Evolutionary conservation across 1,284 basidiomycete species (phyloP), one percentile per base, ranked within the genome.

Genomic region (Ceratobasidium sp.): DNA sequence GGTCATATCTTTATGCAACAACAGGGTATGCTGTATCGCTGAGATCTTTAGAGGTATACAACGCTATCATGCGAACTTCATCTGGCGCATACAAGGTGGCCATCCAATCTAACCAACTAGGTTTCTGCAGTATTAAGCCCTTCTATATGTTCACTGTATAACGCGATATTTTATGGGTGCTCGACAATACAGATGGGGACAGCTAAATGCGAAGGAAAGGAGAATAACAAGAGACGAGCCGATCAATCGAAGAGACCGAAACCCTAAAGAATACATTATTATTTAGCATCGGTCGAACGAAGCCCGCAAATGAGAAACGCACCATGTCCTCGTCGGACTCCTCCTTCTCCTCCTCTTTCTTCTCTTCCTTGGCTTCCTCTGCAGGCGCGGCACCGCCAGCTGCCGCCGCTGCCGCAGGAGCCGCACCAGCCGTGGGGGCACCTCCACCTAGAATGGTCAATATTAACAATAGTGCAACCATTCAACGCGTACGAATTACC

Each of bases 261-360:
- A 86, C 93, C 93, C 91, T 91, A 81, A 40, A 78, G 63, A 73
- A 39, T 55, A 42, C 67, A 53, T 28, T 18, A 23, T 40, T 28
- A 71, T 66, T 26, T 42, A 78, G 78, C 56, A 60, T 64, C 18
- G 23, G 49, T 39, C 23, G n/a, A 18, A 13, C 28, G 12, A 23
- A 15, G 23, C 33, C 33, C 40, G 10, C 42, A 46, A 26, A 13
- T 44, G 26, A 39, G 66, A 49, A 53, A 89, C 93, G 81, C 82
- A 95, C 95, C 95, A 97, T 97, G 87, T 97, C 95, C 75, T 95
- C 93, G 88, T 97, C 96, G 81, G 93, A 94, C 84, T 86, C 85
- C 85, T 87, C 86, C 86, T 88, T 86, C 83, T 84, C 85, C 81
- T 86, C 85, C 81, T 84, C 85, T 82, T 81, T 81, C 83, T 94